Evolutionary conservation across 2,329 filamentous ascomycete species (phyloP).

Genomic region (Xylariaceae sp.): DNA sequence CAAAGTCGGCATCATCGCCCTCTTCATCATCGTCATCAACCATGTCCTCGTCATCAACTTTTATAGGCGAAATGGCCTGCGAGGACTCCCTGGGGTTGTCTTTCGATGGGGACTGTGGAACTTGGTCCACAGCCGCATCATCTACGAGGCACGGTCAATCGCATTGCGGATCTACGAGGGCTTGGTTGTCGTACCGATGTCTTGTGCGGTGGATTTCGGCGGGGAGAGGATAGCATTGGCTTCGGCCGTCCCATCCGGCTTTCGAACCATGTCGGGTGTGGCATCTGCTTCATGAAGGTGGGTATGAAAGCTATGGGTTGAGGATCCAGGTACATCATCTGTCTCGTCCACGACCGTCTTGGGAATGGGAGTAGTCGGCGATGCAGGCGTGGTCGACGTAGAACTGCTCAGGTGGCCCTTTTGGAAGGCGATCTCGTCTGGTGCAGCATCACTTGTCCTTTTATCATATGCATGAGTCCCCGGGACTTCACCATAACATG

Average conservation of each 20-base stretch:
- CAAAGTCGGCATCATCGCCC: conserved; percentile 47
- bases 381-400: conserved; percentile 27
- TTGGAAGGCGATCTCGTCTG: conserved; percentile 58
- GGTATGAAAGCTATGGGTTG: conserved; percentile 43
- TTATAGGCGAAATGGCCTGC: conserved; percentile 26
- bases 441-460: conserved; percentile 55
- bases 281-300: conserved; percentile 50
- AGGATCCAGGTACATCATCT: conserved; percentile 42
- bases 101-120: conserved; percentile 27
- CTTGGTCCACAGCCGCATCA: conserved; percentile 27
- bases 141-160: conserved; percentile 38
- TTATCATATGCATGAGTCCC: conserved; percentile 57
- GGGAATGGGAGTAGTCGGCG: conserved; percentile 43
- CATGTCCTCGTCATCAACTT: conserved; percentile 28
- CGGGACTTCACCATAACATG: conserved; percentile 60
- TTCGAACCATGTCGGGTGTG: conserved; percentile 49
- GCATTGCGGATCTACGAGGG: conserved; percentile 34
- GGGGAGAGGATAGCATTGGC: conserved; percentile 26
- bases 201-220: conserved; percentile 30
- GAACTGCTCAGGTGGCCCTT: conserved; percentile 26
- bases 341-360: conserved; percentile 55
- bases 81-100: conserved; percentile 31
- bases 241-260: conserved; percentile 39
- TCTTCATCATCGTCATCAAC: conserved; percentile 27
- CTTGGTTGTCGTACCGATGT: conserved; percentile 37